phyloP scores from a whole-genome alignment of 2,329 filamentous ascomycete species.

The Camillea tinctor region DNA sequence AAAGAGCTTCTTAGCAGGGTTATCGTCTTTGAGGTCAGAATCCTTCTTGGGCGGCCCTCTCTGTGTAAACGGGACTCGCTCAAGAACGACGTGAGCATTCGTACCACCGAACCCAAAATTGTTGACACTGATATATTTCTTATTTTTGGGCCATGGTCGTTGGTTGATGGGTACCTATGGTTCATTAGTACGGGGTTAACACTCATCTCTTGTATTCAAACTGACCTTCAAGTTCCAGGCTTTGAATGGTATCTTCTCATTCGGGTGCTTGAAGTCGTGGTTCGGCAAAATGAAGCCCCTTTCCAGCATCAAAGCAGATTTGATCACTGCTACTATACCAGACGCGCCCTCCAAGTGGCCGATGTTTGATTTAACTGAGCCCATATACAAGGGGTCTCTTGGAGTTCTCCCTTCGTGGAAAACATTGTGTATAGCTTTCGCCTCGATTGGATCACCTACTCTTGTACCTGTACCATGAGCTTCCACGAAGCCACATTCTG shows the following conservation, averaged over 20 bases:
- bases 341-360: slow-evolving; percentile 52
- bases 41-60: slow-evolving; percentile 29
- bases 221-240: slow-evolving; percentile 46
- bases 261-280: slow-evolving; percentile 48
- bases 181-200: slow-evolving; percentile 3
- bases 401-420: slow-evolving; percentile 40
- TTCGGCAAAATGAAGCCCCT: slow-evolving; percentile 50
- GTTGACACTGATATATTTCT: slow-evolving; percentile 46
- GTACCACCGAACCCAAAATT: slow-evolving; percentile 34
- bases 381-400: slow-evolving; percentile 44
- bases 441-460: slow-evolving; percentile 57
- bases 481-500: slow-evolving; percentile 45
- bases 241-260: slow-evolving; percentile 48
- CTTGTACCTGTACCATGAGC: slow-evolving; percentile 57
- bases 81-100: slow-evolving; percentile 32
- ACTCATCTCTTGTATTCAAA: neutral
- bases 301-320: slow-evolving; percentile 51
- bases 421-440: slow-evolving; percentile 44
- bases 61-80: slow-evolving; percentile 35
- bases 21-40: slow-evolving; percentile 33
- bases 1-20: slow-evolving; percentile 39
- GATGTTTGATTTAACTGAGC: slow-evolving; percentile 51
- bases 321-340: slow-evolving; percentile 52
- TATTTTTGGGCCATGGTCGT: slow-evolving; percentile 46
- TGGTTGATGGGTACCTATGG: slow-evolving; percentile 40